phyloP scores from a whole-genome alignment of 805 yeast species.

The Kluyveromyces dobzhanskii region DNA sequence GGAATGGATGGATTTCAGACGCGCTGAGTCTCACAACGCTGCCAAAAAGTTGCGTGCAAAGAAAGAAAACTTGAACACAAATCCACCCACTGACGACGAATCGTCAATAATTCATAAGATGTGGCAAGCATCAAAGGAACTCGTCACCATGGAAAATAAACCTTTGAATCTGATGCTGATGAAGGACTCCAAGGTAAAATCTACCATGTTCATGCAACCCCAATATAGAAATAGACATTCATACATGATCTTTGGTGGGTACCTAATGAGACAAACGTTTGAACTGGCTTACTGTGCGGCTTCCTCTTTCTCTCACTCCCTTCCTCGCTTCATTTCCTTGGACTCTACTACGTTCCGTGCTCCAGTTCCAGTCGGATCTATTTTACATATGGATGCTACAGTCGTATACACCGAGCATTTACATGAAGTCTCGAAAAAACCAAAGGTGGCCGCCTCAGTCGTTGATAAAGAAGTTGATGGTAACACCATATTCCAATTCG shows the following conservation, averaged over 20 bases:
- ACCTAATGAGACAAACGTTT: slow-evolving; percentile 82
- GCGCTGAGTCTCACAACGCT: slow-evolving; percentile 86
- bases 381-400: slow-evolving; percentile 70
- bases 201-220: slow-evolving; percentile 90
- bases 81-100: slow-evolving; percentile 73
- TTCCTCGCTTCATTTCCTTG: slow-evolving; percentile 82
- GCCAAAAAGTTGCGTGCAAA: slow-evolving; percentile 75
- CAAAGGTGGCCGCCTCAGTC: slow-evolving; percentile 18
- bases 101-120: slow-evolving; percentile 65
- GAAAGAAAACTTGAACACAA: slow-evolving; percentile 46
- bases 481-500: slow-evolving; percentile 36
- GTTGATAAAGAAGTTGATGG: slow-evolving; percentile 20
- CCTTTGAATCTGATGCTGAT: slow-evolving; percentile 53
- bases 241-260: slow-evolving; percentile 93
- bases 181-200: slow-evolving; percentile 61
- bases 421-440: slow-evolving; percentile 31
- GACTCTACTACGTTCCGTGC: slow-evolving; percentile 88
- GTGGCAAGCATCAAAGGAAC: slow-evolving; percentile 49
- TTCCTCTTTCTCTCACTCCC: slow-evolving; percentile 76
- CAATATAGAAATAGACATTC: slow-evolving; percentile 93
- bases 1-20: slow-evolving; percentile 76
- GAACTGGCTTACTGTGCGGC: slow-evolving; percentile 91
- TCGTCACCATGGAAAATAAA: slow-evolving; percentile 27
- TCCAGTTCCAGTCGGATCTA: slow-evolving; percentile 95
- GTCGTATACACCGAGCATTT: slow-evolving; percentile 83